Evolutionary conservation across 2,329 filamentous ascomycete genomes (phyloP).

Genomic region (Verticillium nonalfalfae): DNA sequence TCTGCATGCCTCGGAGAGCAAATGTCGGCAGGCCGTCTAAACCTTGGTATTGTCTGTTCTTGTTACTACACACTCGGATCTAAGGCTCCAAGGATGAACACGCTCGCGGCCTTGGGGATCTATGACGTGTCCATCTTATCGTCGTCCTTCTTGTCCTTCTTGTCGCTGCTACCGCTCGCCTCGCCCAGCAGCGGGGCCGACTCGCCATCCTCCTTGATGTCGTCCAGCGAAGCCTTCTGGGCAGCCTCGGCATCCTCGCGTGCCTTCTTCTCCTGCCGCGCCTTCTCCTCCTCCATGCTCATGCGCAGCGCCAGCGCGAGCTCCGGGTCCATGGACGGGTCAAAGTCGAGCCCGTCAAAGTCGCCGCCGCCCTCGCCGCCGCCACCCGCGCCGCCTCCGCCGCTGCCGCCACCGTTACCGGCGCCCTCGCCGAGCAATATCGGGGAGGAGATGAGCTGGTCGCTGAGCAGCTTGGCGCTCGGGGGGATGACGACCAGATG

Average conservation of each 20-base stretch:
- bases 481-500: conserved; percentile 87
- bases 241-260: conserved; percentile 67
- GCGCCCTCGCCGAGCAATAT: conserved; percentile 81
- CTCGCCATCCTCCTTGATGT: conserved; percentile 75
- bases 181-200: conserved; percentile 59
- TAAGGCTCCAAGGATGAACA: conserved; percentile 5
- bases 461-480: conserved; percentile 85
- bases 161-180: conserved; percentile 51
- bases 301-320: conserved; percentile 90
- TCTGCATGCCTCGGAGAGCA: background rate
- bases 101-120: conserved; percentile 1
- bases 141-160: conserved; percentile 41
- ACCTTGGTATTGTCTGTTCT: conserved; percentile 10
- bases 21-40: conserved; percentile 1
- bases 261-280: conserved; percentile 79
- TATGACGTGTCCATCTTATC: conserved; percentile 93
- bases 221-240: conserved; percentile 70
- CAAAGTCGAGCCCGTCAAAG: conserved; percentile 72
- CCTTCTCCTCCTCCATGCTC: conserved; percentile 98
- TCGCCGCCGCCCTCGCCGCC: conserved; percentile 55
- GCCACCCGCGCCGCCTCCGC: conserved; percentile 52
- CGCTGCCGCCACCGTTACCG: conserved; percentile 42
- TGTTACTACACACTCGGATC: conserved; percentile 5
- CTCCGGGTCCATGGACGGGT: conserved; percentile 88
- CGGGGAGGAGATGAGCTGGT: conserved; percentile 82